Evolutionary conservation across 148 eudicot genomes (phyloP).

Genomic region (Heliamphora exappendiculata): DNA sequence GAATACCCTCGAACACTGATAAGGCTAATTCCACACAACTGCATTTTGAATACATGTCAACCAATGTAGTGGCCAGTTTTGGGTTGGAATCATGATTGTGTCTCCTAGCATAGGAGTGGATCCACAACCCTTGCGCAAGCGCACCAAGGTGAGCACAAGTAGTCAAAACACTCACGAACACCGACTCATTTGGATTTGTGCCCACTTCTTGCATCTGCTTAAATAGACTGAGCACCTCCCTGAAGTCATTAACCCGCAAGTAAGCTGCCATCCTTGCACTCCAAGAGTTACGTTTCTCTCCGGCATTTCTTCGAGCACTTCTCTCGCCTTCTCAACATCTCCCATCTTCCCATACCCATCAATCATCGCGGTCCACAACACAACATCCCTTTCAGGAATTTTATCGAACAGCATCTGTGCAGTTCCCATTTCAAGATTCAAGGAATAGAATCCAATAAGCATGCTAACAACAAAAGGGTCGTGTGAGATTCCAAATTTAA

Average conservation of each 20-base stretch:
- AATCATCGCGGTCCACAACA: slow-evolving; percentile 33
- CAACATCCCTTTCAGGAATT: slow-evolving; percentile 39
- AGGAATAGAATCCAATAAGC: slow-evolving; percentile 28
- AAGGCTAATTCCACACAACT: slow-evolving; percentile 30
- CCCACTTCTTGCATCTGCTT: slow-evolving; percentile 26
- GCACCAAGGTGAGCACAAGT: slow-evolving; percentile 48
- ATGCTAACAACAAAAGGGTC: slow-evolving; percentile 30
- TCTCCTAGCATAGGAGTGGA: slow-evolving; percentile 29
- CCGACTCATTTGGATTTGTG: slow-evolving; percentile 29
- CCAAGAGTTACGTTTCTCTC: slow-evolving; percentile 39
- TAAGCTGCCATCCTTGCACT: slow-evolving; percentile 36
- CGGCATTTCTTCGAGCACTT: slow-evolving; percentile 33
- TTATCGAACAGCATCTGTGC: slow-evolving; percentile 33
- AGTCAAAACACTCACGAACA: slow-evolving; percentile 33
- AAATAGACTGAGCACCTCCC: slow-evolving; percentile 24
- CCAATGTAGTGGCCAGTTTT: slow-evolving; percentile 37
- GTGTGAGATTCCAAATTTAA: slow-evolving; percentile 21
- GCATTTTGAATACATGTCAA: slow-evolving; percentile 42
- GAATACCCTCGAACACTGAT: slow-evolving; percentile 27
- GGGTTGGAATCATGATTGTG: slow-evolving; percentile 19
- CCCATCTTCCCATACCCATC: slow-evolving; percentile 38
- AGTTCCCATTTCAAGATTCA: slow-evolving; percentile 15
- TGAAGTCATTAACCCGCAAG: slow-evolving; percentile 24
- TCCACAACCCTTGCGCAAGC: slow-evolving; percentile 35
- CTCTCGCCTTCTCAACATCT: slow-evolving; percentile 25